A percentile compares a stretch with the other conserved stretches of the same genome.
These are phyloP conservation scores for Castanea sativa DNA, from an alignment of 306 rosid genomes.

Conservation along the genomic window DNA sequence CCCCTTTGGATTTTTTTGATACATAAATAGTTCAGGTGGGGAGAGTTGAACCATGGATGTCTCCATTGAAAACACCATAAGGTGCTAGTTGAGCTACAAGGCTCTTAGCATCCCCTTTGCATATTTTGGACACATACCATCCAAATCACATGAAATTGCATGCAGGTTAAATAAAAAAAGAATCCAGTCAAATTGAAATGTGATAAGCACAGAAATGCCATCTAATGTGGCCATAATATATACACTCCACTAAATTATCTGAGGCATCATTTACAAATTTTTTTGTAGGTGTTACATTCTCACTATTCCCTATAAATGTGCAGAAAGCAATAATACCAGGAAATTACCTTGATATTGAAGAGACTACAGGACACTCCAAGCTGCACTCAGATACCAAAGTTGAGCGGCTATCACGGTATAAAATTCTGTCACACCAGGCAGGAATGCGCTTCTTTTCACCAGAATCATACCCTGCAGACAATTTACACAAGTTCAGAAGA, in stretches of 20 bases:
- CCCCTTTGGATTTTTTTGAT: neutral
- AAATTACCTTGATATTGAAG: constrained; percentile 67
- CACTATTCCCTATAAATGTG: constrained; percentile 17
- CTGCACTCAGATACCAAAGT: constrained; percentile 61
- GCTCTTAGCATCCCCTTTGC: neutral
- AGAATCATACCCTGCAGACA: constrained; percentile 74
- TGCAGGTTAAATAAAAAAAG: neutral
- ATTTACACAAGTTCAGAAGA: constrained; percentile 9
- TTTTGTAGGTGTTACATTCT: neutral
- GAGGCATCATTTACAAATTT: neutral
- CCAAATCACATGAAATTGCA: neutral
- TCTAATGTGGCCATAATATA: neutral
- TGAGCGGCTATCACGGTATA: constrained; percentile 84
- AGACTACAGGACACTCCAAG: constrained; percentile 76
- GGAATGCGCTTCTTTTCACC: constrained; percentile 99
- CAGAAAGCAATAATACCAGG: constrained; percentile 14
- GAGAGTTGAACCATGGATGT: no score
- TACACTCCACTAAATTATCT: neutral
- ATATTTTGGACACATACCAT: neutral
- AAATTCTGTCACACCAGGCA: constrained; percentile 98
- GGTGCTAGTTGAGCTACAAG: no score
- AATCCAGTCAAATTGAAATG: neutral
- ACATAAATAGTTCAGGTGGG: neutral
- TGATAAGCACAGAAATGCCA: constrained; percentile 9
- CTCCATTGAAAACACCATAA: no score